Conservation (phyloP, 495 filamentous ascomycete genomes). For the Tuber umbilicatum region DNA sequence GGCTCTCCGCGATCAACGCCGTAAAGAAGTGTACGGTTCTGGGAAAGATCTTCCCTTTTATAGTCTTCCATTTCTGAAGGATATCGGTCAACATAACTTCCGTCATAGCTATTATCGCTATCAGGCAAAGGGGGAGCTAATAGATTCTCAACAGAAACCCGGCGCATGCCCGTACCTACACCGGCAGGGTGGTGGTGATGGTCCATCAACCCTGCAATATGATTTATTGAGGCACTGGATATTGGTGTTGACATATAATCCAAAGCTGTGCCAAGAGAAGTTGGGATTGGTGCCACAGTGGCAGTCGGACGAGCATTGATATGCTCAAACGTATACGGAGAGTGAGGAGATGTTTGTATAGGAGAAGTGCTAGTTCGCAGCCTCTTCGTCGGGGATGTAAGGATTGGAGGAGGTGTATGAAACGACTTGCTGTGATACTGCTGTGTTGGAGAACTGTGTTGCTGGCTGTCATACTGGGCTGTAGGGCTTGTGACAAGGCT, state of each 20-base stretch:
- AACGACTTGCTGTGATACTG: conserved; percentile 33
- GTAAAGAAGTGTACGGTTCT: conserved; percentile 23
- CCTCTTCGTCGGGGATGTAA: conserved; percentile 37
- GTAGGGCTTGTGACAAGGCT: conserved; percentile 31
- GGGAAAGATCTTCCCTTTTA: conserved; percentile 25
- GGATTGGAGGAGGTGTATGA: conserved; percentile 35
- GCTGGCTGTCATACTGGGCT: conserved; percentile 27
- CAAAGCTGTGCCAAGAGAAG: conserved; percentile 32
- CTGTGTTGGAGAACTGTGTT: conserved; percentile 33
- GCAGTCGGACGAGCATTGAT: conserved; percentile 35
- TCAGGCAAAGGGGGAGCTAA: conserved; percentile 33
- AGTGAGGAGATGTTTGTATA: conserved; percentile 34
- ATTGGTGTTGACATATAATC: conserved; percentile 27
- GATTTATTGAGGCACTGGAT: conserved; percentile 25
- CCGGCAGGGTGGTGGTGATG: conserved; percentile 20
- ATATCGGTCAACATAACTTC: conserved; percentile 30
- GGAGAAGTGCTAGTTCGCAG: conserved; percentile 40
- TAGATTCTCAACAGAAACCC: conserved; percentile 41
- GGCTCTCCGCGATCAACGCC: conserved; percentile 31
- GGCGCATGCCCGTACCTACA: conserved; percentile 33
- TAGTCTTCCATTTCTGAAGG: conserved; percentile 29
- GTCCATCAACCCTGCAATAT: conserved; percentile 33
- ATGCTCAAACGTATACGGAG: conserved; percentile 31
- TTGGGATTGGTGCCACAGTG: conserved; percentile 31
- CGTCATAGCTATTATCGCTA: conserved; percentile 28